A percentile compares a stretch with the other conserved stretches of the same genome.
phyloP scores from a whole-genome alignment of 2,329 filamentous ascomycete species.

The Diaporthe sp. region DNA sequence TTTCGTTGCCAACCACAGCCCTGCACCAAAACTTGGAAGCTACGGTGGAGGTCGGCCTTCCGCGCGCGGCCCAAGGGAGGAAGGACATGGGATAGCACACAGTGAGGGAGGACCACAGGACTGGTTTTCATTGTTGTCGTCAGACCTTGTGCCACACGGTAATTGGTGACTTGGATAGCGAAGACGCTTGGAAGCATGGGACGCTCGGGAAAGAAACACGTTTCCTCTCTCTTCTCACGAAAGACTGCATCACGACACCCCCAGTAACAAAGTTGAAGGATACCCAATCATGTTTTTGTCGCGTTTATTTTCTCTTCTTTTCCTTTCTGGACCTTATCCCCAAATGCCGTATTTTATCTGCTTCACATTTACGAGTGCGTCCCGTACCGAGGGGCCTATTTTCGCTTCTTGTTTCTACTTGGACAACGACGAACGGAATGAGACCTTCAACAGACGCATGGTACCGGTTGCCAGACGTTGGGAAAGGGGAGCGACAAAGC shows the following conservation, averaged over 20 bases:
- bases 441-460: background rate
- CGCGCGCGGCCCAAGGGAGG: background rate
- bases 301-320: background rate
- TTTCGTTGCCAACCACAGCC: background rate
- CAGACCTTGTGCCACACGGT: constrained; percentile 31
- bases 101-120: constrained; percentile 27
- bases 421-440: constrained; percentile 10
- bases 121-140: constrained; percentile 29
- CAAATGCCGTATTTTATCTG: background rate
- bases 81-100: background rate
- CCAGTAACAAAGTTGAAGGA: constrained; percentile 40
- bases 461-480: constrained; percentile 24
- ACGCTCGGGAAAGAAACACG: background rate
- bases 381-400: background rate
- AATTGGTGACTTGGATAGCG: constrained; percentile 19
- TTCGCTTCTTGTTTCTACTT: constrained; percentile 39
- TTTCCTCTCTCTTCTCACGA: constrained; percentile 25
- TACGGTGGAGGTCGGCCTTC: background rate
- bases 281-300: constrained; percentile 36
- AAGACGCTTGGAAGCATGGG: constrained; percentile 16
- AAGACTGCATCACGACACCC: constrained; percentile 38
- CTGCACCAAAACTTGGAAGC: background rate
- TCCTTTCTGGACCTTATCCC: constrained; percentile 13
- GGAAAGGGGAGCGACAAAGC: background rate
- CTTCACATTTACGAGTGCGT: background rate